Evolutionary conservation across 257 asterid species (phyloP), one percentile per base, ranked within the genome.

Genomic region (Solanum chaucha): DNA sequence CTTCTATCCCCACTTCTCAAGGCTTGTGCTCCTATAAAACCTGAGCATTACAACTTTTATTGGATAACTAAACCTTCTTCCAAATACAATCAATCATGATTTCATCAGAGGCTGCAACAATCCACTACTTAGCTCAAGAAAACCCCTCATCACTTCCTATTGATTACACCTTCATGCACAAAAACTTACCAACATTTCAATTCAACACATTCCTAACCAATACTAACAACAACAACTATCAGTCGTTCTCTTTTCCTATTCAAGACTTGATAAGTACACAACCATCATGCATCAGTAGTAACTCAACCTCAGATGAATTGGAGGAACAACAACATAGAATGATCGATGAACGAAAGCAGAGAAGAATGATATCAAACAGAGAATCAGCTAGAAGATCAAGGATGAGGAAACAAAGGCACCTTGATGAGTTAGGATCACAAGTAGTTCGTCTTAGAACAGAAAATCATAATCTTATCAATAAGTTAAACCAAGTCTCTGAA

Each of bases 301-400:
- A 90, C 89, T 90, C 95, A 3, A 92, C 94, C 74, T 93, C 96
- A 0, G 94, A 93, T 22, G 96, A 93, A 48, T 91, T 93, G 1
- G 94, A 90, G n/a, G 93, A 91, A 34, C 84, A 87, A 14, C 92
- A 87, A 24, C n/a, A 48, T 0, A 70, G 78, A 87, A 32, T 88
- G 83, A 82, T 83, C 24, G 90, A 91, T 13, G 94, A 90, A 89
- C 59, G 96, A 51, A 90, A 74, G 87, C 91, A 90, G 73, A 81
- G 96, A 88, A 85, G 96, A 77, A 93, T 91, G 96, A 87, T 93
- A 22, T 93, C 96, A 1, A 93, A 93, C 87, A 30, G 96, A 38
- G 96, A 93, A 20, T 93, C 96, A 1, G 96, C 96, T 10, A 90
- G 96, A 9, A 71, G 96, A 64, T 93, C 96, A 13, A 90, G 96